Evolutionary conservation across 768 basidiomycete species (phyloP).

Genomic region (Rhizopogon roseolus): DNA sequence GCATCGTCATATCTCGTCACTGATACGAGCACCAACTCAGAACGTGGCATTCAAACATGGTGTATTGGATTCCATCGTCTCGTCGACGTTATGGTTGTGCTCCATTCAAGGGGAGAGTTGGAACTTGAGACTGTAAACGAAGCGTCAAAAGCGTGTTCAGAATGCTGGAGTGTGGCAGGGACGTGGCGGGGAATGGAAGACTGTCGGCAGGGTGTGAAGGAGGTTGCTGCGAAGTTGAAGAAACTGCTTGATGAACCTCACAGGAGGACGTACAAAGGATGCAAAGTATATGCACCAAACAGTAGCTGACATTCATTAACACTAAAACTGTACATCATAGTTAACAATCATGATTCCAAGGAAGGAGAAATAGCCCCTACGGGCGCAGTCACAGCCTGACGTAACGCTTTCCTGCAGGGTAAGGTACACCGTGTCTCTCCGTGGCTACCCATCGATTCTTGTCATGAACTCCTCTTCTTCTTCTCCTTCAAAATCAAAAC

Average conservation of each 20-base stretch:
- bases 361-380: constrained; percentile 2
- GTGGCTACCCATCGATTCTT: background rate
- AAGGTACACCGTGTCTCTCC: background rate
- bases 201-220: constrained; percentile 56
- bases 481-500: background rate
- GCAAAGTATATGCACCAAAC: constrained; percentile 27
- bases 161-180: constrained; percentile 73
- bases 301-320: constrained; percentile 6
- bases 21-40: constrained; percentile 61
- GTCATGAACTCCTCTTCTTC: background rate
- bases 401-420: too few relatives aligned
- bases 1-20: constrained; percentile 78
- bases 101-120: constrained; percentile 62
- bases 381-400: background rate
- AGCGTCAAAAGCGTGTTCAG: constrained; percentile 59
- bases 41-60: constrained; percentile 58
- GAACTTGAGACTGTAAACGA: constrained; percentile 74
- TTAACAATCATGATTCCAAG: background rate
- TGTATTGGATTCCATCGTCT: constrained; percentile 60
- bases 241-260: constrained; percentile 33
- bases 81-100: constrained; percentile 68
- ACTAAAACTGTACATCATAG: too few relatives aligned
- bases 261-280: constrained; percentile 26
- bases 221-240: constrained; percentile 58
- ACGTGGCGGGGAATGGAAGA: constrained; percentile 67